These are phyloP conservation scores for Alternaria triticina DNA, from an alignment of 2,329 filamentous ascomycete species.

Conservation along the genomic window DNA sequence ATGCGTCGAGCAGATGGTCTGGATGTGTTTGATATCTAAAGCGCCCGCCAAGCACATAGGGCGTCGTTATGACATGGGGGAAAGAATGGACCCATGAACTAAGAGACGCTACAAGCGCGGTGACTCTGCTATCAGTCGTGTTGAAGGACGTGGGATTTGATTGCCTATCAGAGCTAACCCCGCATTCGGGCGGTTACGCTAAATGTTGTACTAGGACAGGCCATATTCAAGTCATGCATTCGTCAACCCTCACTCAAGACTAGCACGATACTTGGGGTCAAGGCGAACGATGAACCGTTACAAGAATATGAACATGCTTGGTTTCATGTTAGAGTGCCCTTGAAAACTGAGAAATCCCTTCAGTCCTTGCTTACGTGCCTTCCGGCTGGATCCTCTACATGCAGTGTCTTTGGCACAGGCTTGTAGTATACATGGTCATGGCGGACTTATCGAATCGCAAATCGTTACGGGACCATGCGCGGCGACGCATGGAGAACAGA, in stretches of 20 bases:
- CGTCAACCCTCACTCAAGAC: neutral
- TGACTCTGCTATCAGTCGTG: neutral
- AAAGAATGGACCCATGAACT: neutral
- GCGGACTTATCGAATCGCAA: neutral
- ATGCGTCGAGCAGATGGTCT: neutral
- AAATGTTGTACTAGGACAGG: neutral
- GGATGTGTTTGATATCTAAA: neutral
- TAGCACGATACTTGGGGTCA: neutral
- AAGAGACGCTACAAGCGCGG: conserved; percentile 2
- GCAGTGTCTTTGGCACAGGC: neutral
- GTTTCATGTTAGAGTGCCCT: neutral
- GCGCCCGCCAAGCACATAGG: neutral
- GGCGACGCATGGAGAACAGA: neutral
- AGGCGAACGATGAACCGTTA: neutral
- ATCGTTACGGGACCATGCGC: neutral
- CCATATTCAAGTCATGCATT: neutral
- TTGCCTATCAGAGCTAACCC: conserved; percentile 11
- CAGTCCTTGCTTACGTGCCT: neutral
- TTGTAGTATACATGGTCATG: neutral
- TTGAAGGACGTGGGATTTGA: neutral
- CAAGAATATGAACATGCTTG: neutral
- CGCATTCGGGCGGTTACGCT: conserved; percentile 9
- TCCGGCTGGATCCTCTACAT: neutral
- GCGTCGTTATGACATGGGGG: neutral
- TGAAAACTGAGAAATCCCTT: neutral